Percentiles rank a stretch among this genome's conserved stretches.
phyloP scores from a whole-genome alignment of 306 rosid species.

The Acmispon strigosus region DNA sequence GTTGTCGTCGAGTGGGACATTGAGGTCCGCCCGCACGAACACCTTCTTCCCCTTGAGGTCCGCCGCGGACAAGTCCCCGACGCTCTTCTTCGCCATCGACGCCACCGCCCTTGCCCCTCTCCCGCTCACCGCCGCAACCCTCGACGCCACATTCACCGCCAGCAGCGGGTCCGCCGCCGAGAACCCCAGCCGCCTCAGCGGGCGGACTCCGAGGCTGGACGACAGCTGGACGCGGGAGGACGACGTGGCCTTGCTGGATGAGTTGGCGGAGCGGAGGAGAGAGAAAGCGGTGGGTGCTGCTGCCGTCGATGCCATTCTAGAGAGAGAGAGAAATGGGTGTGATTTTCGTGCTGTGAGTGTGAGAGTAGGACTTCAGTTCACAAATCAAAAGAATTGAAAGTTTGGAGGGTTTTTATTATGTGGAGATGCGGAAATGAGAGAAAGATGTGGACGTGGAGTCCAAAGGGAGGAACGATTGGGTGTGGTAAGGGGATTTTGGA shows the following conservation, averaged over 20 bases:
- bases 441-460: slow-evolving; percentile 55
- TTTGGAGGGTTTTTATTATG: neutral
- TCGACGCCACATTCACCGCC: slow-evolving; percentile 56
- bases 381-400: neutral
- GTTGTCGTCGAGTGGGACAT: slow-evolving; percentile 85
- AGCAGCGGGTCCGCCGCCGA: slow-evolving; percentile 71
- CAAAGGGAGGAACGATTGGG: slow-evolving; percentile 49
- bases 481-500: slow-evolving; percentile 28
- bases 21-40: slow-evolving; percentile 84
- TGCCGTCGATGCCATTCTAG: slow-evolving; percentile 71
- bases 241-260: slow-evolving; percentile 30
- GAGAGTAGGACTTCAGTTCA: neutral
- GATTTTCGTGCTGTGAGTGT: no score
- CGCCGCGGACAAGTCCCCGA: slow-evolving; percentile 56
- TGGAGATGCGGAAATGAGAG: neutral
- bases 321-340: slow-evolving; percentile 2
- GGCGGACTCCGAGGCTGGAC: slow-evolving; percentile 48
- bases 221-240: slow-evolving; percentile 44
- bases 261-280: slow-evolving; percentile 50
- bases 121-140: slow-evolving; percentile 34
- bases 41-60: slow-evolving; percentile 93
- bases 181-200: slow-evolving; percentile 61
- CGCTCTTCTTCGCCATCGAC: slow-evolving; percentile 92
- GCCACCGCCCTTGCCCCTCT: slow-evolving; percentile 50
- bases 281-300: slow-evolving; percentile 59